phyloP scores from a whole-genome alignment of 2,329 filamentous ascomycete species.

The Thelonectria discophora region DNA sequence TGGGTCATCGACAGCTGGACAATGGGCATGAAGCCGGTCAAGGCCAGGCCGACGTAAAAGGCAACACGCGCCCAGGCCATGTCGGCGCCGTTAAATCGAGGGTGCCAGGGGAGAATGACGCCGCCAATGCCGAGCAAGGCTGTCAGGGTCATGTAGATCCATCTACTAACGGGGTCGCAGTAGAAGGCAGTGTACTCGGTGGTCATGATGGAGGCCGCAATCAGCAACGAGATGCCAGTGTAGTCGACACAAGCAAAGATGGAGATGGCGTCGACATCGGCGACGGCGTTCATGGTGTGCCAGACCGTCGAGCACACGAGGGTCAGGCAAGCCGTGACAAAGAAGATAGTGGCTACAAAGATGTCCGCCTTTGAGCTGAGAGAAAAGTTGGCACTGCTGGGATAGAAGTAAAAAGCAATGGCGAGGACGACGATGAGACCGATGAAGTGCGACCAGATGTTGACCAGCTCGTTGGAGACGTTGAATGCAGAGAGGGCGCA shows the following conservation, averaged over 20 bases:
- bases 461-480: conserved; percentile 92
- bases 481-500: conserved; percentile 86
- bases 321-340: conserved; percentile 94
- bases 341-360: conserved; percentile 91
- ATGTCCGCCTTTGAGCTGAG: conserved; percentile 88
- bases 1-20: conserved; percentile 83
- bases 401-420: conserved; percentile 96
- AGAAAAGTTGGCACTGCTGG: conserved; percentile 84
- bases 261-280: conserved; percentile 87
- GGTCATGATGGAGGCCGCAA: conserved; percentile 96
- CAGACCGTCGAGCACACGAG: conserved; percentile 94
- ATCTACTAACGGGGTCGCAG: conserved; percentile 89
- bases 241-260: conserved; percentile 98
- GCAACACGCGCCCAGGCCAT: conserved; percentile 93
- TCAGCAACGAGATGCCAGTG: conserved; percentile 93
- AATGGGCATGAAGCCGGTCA: conserved; percentile 89
- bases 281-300: conserved; percentile 99
- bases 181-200: conserved; percentile 99
- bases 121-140: conserved; percentile 84
- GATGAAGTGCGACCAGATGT: conserved; percentile 96
- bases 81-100: conserved; percentile 89
- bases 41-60: conserved; percentile 88
- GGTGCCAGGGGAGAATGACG: conserved; percentile 94
- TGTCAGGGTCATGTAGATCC: conserved; percentile 85
- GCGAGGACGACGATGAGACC: conserved; percentile 88